Conservation (phyloP, 768 basidiomycete genomes). For the Steccherinum ochraceum region DNA sequence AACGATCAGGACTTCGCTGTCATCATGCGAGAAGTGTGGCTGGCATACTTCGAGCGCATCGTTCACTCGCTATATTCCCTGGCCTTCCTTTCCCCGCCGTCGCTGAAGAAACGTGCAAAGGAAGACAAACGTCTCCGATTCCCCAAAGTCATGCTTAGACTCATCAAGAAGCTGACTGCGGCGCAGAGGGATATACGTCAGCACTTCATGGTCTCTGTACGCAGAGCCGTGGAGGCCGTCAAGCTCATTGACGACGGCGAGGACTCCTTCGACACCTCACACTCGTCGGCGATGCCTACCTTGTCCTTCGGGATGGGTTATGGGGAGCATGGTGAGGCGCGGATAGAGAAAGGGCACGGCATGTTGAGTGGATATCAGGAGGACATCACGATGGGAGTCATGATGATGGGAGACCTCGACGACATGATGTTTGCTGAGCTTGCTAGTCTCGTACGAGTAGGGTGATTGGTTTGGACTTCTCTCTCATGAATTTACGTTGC, state of each 20-base stretch:
- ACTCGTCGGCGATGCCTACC: constrained; percentile 47
- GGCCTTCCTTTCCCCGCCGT: constrained; percentile 74
- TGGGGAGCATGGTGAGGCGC: constrained; percentile 62
- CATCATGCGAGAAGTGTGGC: constrained; percentile 44
- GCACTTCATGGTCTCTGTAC: constrained; percentile 48
- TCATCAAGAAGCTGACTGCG: constrained; percentile 59
- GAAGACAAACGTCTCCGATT: constrained; percentile 61
- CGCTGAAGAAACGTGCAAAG: constrained; percentile 67
- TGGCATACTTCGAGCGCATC: constrained; percentile 73
- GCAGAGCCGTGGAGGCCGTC: constrained; percentile 70
- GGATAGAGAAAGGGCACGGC: constrained; percentile 67
- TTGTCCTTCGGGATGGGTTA: constrained; percentile 85
- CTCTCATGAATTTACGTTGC: too few species aligned
- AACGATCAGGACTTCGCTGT: constrained; percentile 68
- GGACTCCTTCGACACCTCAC: constrained; percentile 67
- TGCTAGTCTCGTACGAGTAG: constrained; percentile 72
- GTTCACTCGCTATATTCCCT: constrained; percentile 83
- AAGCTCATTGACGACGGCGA: constrained; percentile 72
- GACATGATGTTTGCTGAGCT: constrained; percentile 70
- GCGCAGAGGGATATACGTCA: constrained; percentile 45
- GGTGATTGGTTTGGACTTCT: too few species aligned
- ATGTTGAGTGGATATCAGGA: constrained; percentile 69
- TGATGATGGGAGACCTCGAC: constrained; percentile 71
- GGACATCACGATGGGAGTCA: constrained; percentile 57
- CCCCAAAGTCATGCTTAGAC: constrained; percentile 60